Base-by-base conservation (phyloP, 2,329 filamentous ascomycete species). In the Clonostachys chloroleuca region DNA sequence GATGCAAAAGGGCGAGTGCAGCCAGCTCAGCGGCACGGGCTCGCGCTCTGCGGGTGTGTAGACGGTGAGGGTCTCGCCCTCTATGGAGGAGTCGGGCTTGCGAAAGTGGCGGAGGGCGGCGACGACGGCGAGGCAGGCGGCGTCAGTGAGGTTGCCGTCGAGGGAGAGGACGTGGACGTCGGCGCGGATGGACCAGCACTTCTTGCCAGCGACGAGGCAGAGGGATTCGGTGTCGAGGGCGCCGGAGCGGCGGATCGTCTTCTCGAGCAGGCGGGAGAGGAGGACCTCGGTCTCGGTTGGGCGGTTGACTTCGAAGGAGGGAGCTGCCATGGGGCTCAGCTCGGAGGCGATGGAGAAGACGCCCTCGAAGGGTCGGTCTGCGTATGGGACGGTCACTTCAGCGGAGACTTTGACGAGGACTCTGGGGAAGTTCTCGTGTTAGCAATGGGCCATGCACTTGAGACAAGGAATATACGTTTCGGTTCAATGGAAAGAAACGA, bases 221-320 rank as follows among this genome's bases (percentile, higher is more conserved):
- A 99, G 79, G 5, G 92, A 96, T 69, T 99, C 94, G 34, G 92
- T 96, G 65, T 97, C 92, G 39, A 99, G 81, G 7, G 94, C 92
- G 56, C 87, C 87, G 2, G 92, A 96, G 50, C 94, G 86, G 40
- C 94, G 91, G 51, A 97, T 83, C 9, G 94, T 92, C 70, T 96
- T 96, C 66, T 99, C 94, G 17, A 99, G 84, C 40, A 94, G 80
- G 34, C 92, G 85, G 10, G 92, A 91, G 30, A 97, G 82, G 40
- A 96, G 80, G 4, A 92, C 78, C 69, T 97, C 94, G 47, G 86
- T 80, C 58, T 95, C 88, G 52, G 86, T 92, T 43, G 87, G 87
- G 46, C 90, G 81, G 65, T 88, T 89, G 56, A 87, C 81, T 67
- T 96, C 92, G 68, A 95, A 95, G 34, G 88, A 85, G 13, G 94